Conservation (phyloP, 805 yeast genomes). For the Yamadazyma sp. region DNA sequence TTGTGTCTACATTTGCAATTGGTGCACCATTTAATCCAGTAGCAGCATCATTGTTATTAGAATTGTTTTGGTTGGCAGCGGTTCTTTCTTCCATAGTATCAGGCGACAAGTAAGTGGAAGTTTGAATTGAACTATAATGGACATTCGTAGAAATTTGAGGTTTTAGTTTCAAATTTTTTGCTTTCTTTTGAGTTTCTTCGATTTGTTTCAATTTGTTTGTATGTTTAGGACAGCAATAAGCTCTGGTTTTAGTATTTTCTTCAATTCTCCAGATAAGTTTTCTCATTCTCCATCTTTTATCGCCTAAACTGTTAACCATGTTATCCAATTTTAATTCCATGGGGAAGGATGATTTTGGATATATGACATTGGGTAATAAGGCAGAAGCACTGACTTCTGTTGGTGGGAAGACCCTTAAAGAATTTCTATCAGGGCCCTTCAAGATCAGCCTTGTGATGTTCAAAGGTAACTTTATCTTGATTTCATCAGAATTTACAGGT, state of each 20-base stretch:
- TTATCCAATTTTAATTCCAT: constrained; percentile 81
- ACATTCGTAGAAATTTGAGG: constrained; percentile 12
- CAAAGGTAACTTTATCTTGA: constrained; percentile 55
- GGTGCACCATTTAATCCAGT: constrained; percentile 13
- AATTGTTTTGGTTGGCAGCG: not conserved
- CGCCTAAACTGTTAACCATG: constrained; percentile 47
- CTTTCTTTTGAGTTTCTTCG: constrained; percentile 34
- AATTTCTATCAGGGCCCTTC: constrained; percentile 80
- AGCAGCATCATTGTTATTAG: not conserved
- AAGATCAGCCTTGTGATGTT: constrained; percentile 73
- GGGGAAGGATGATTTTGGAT: constrained; percentile 83
- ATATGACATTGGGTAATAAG: constrained; percentile 81
- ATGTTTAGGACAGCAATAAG: constrained; percentile 59
- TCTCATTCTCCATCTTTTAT: constrained; percentile 87
- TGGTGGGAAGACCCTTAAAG: constrained; percentile 92
- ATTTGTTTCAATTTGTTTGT: constrained; percentile 43
- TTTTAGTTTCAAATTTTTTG: constrained; percentile 4
- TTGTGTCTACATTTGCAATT: constrained; percentile 15
- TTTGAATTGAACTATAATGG: constrained; percentile 30
- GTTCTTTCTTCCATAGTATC: constrained; percentile 5
- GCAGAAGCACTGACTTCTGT: constrained; percentile 87
- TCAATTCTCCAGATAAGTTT: constrained; percentile 86
- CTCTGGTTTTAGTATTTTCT: constrained; percentile 66
- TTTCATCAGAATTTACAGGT: constrained; percentile 21
- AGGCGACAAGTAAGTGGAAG: constrained; percentile 18